A percentile compares a stretch with the other conserved stretches of the same genome.
phyloP scores from a whole-genome alignment of 768 basidiomycete genomes.

The Xerocomellus chrysenteron region DNA sequence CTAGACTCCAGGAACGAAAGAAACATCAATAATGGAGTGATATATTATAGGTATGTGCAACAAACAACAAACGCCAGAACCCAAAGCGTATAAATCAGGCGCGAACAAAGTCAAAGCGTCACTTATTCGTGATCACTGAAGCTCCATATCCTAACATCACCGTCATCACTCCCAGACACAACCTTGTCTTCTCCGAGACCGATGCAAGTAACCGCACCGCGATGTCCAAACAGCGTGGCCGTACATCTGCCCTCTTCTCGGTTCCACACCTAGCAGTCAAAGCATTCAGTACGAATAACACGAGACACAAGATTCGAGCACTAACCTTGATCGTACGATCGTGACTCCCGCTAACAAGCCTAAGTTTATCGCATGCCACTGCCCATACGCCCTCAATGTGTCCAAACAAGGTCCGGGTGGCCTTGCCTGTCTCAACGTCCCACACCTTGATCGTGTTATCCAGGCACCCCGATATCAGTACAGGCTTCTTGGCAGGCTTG shows the following conservation, averaged over 20 bases:
- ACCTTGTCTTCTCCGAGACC: slow-evolving; percentile 93
- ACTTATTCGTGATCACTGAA: slow-evolving; percentile 41
- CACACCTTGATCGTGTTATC: slow-evolving; percentile 96
- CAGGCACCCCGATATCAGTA: slow-evolving; percentile 85
- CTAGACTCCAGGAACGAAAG: not conserved
- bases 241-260: slow-evolving; percentile 85
- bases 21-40: not conserved
- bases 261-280: slow-evolving; percentile 75
- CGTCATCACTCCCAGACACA: slow-evolving; percentile 94
- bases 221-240: slow-evolving; percentile 89
- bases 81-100: not conserved
- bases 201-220: slow-evolving; percentile 90
- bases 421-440: slow-evolving; percentile 87
- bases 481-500: slow-evolving; percentile 47
- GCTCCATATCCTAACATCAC: slow-evolving; percentile 83
- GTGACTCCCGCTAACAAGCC: slow-evolving; percentile 91
- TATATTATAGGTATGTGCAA: slow-evolving; percentile 3
- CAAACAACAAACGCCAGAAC: not conserved
- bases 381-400: slow-evolving; percentile 99
- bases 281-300: not conserved
- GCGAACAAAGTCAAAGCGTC: not conserved
- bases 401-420: slow-evolving; percentile 84
- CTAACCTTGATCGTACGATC: slow-evolving; percentile 95
- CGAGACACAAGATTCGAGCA: slow-evolving; percentile 2
- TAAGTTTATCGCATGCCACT: slow-evolving; percentile 87